Base-by-base conservation (phyloP, 78 protist genomes). In the Neovahlkampfia damariscottae region DNA sequence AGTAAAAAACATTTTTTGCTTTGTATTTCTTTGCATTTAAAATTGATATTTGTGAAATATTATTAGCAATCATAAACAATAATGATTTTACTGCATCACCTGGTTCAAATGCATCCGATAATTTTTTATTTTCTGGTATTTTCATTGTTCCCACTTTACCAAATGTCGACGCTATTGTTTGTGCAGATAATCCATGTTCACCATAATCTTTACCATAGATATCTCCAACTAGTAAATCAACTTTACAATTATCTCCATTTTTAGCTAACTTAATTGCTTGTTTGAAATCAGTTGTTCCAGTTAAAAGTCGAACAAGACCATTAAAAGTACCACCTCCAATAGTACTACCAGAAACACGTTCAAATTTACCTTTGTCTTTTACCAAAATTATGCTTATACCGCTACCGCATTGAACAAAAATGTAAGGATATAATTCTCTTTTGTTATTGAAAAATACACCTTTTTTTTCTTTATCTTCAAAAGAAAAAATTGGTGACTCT, bases 291-390 rank as follows among this genome's bases (percentile, higher is more conserved):
- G 73, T 28, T 3, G 77, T 80, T 5, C 80, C 74, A 0, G 95
- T 90, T 38, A 95, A 75, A 5, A 90, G 80, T 37, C 72, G 59
- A 41, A 81, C 50, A 31, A 94, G 86, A 3, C 97, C 97, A 93
- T 88, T 84, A 37, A 91, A 90, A 29, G 95, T 94, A 10, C 95
- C 98, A 2, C 98, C 98, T 9, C 98, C 98, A 0, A 95, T 70
- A 31, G 83, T 36, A 27, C 94, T 74, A n/a, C 98, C 98, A 41
- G 82, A 72, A 29, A 95, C 91, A 29, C 98, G 89, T 81, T 79
- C 82, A 59, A 30, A 95, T 37, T 10, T 4, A 1, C 74, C 40
- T 36, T 62, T 58, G 10, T 81, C 82, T 19, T 79, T 81, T 1
- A 93, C 95, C 50, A 71, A 72, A 19, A 92, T 32, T 1, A 95